Conservation (phyloP, 2,329 filamentous ascomycete genomes). For the Aureobasidium sp. region DNA sequence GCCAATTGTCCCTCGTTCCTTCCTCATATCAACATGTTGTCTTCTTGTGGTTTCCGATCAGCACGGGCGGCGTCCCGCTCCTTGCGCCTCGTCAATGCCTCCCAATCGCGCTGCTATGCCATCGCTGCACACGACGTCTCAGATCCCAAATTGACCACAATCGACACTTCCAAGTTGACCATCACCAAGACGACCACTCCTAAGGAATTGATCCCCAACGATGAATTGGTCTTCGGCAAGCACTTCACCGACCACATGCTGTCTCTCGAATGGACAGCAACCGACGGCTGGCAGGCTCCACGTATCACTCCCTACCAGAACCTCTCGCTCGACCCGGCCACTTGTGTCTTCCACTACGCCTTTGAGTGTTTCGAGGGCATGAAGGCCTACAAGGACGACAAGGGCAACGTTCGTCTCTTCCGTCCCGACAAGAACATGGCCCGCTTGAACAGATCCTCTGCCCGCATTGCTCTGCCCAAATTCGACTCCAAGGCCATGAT, state of each 20-base stretch:
- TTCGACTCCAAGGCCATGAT: constrained; percentile 69
- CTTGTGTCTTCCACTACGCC: constrained; percentile 97
- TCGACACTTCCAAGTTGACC: constrained; percentile 67
- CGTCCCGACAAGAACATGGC: constrained; percentile 94
- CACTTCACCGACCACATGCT: constrained; percentile 99
- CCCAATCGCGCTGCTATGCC: constrained; percentile 32
- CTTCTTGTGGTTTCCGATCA: constrained; percentile 14
- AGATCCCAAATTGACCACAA: constrained; percentile 50
- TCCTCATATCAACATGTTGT: constrained; percentile 7
- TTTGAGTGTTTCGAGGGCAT: constrained; percentile 98
- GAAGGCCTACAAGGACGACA: constrained; percentile 93
- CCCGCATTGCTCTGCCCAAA: constrained; percentile 85
- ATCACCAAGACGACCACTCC: constrained; percentile 69
- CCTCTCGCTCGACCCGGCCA: constrained; percentile 89
- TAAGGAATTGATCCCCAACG: constrained; percentile 62
- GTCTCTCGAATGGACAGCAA: constrained; percentile 82
- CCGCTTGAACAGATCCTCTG: constrained; percentile 82
- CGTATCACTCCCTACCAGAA: constrained; percentile 92
- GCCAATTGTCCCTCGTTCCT: not conserved
- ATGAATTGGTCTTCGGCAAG: constrained; percentile 81
- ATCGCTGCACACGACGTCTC: constrained; percentile 39
- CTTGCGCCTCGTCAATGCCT: not conserved
- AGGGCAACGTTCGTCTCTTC: constrained; percentile 76
- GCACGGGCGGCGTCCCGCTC: constrained; percentile 15
- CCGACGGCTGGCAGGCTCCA: constrained; percentile 73